A percentile compares a stretch with the other conserved stretches of the same genome.
These are phyloP conservation scores for Saksenaea vasiformis DNA, from an alignment of 371 early-diverging fungal species.

Conservation along the genomic window DNA sequence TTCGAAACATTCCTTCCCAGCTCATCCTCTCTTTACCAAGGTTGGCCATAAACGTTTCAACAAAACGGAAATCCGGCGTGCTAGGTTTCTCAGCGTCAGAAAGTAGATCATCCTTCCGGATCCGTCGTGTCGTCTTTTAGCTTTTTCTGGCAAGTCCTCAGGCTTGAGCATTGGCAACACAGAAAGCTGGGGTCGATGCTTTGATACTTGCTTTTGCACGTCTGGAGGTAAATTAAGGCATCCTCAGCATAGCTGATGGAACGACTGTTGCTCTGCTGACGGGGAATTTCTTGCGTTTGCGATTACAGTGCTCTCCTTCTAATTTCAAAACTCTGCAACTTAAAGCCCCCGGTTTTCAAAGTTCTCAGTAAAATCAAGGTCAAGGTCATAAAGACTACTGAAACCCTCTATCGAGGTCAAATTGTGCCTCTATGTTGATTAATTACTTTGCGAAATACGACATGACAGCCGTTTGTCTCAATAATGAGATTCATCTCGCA, in stretches of 20 bases:
- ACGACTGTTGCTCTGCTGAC: not conserved
- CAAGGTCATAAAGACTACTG: no score
- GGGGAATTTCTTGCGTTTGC: not conserved
- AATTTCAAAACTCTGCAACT: no score
- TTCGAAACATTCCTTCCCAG: not conserved
- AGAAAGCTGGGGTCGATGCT: constrained; percentile 1
- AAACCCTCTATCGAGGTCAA: no score
- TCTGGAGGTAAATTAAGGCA: not conserved
- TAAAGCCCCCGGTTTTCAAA: no score
- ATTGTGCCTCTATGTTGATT: no score
- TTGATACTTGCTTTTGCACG: not conserved
- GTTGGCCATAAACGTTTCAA: not conserved
- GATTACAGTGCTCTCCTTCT: no score
- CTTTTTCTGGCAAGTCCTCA: not conserved
- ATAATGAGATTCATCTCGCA: no score
- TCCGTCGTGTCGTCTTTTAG: not conserved
- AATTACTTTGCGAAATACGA: no score
- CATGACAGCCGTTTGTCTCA: no score
- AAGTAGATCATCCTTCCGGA: not conserved
- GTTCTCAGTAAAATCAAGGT: no score
- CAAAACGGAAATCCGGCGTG: not conserved
- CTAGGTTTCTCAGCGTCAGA: not conserved
- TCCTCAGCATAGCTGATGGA: not conserved
- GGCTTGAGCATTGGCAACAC: constrained; percentile 5
- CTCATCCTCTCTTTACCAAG: not conserved